Evolutionary conservation across 805 yeast genomes (phyloP), one percentile per base, ranked within the genome.

Genomic region (Saccharomyces cerevisiae): DNA sequence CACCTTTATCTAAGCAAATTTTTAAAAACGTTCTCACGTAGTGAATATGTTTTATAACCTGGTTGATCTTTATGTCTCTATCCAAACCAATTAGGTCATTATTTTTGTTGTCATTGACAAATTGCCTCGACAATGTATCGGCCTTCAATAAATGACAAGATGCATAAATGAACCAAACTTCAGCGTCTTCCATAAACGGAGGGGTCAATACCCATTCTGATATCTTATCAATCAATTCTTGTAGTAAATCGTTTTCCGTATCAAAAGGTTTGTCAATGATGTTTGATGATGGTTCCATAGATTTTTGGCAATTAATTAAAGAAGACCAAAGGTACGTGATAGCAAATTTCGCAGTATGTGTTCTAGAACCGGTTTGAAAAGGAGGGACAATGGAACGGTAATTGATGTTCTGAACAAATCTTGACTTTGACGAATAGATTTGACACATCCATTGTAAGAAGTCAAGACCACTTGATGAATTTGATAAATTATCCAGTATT

Each of bases 401-500:
- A 48, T 62, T 67, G 8, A 57, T 55, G 4, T 58, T 60, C 17
- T 67, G 68, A 17, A 59, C 55, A 49, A 60, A 66, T 28, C 58
- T 56, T 27, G 52, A 53, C 50, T 60, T 62, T 9, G 66, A 56
- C 0, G 71, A 60, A 50, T 54, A 65, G 4, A 64, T 64, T 36
- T 57, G 61, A 48, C 58, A 62, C 60, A 69, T 57, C 70, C 69
- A 69, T 30, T 61, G 62, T 47, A 66, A 48, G 55, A 65, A 63
- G 17, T 63, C 64, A 11, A 65, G 29, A 10, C 53, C 59, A 13
- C 50, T 46, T 14, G 49, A 52, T 21, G 58, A 52, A 13, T 57
- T 53, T 11, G 55, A 46, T 17, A 9, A 36, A 5, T 62, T 57
- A 31, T 63, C 61, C 24, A 85, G 62, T 4, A 85, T 79, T 55